Evolutionary conservation across 495 filamentous ascomycete genomes (phyloP).

Genomic region (Aspergillus indologenus): DNA sequence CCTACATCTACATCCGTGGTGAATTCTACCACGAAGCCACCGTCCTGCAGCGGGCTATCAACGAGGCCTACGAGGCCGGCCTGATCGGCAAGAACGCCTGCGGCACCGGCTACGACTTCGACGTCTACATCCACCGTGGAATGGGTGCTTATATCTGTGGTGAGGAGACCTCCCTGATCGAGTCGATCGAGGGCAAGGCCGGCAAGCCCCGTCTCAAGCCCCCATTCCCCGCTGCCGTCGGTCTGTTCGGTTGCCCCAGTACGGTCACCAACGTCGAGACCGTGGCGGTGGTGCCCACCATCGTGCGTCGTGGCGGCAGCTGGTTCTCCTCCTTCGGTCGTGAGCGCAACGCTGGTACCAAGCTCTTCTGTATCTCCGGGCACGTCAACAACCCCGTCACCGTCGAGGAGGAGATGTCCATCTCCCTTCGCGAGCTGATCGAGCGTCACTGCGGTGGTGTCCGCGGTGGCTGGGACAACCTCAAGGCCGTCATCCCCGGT

Average conservation of each 20-base stretch:
- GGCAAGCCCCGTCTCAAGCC: slow-evolving; percentile 98
- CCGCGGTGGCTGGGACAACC: slow-evolving; percentile 94
- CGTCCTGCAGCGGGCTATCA: slow-evolving; percentile 88
- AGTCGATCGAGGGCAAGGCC: slow-evolving; percentile 96
- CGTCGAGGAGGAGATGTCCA: slow-evolving; percentile 98
- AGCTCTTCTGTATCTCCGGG: slow-evolving; percentile 97
- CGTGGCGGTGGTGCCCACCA: slow-evolving; percentile 90
- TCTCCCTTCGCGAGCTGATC: slow-evolving; percentile 88
- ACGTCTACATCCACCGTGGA: slow-evolving; percentile 93
- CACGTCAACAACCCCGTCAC: slow-evolving; percentile 98
- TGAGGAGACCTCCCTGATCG: slow-evolving; percentile 96
- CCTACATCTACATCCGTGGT: slow-evolving; percentile 99
- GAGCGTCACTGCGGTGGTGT: slow-evolving; percentile 98
- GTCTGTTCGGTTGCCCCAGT: slow-evolving; percentile 95
- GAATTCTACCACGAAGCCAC: slow-evolving; percentile 98
- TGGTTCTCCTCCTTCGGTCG: slow-evolving; percentile 95
- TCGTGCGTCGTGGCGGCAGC: slow-evolving; percentile 82
- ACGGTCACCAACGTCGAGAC: slow-evolving; percentile 99
- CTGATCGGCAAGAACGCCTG: slow-evolving; percentile 98
- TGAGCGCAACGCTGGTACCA: slow-evolving; percentile 92
- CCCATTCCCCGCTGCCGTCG: slow-evolving; percentile 94
- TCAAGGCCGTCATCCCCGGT: slow-evolving; percentile 90
- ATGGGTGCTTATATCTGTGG: slow-evolving; percentile 98
- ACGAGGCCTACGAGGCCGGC: slow-evolving; percentile 92
- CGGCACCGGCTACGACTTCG: slow-evolving; percentile 94